Evolutionary conservation across 129 eudicot genomes (phyloP).

Genomic region (Mikania micrantha): DNA sequence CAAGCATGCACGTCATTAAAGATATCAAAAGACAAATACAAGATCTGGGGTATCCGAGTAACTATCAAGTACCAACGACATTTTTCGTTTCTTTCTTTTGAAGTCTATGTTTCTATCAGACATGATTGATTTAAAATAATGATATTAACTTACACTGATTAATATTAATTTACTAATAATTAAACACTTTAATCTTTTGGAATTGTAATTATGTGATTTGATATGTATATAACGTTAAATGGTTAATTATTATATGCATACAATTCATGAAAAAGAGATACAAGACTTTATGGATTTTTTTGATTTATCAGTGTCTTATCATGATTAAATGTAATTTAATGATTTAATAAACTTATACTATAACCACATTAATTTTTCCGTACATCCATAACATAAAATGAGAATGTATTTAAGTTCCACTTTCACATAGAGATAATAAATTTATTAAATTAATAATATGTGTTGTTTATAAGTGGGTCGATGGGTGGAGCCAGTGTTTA

Average conservation of each 20-base stretch:
- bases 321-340: background rate
- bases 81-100: constrained; percentile 19
- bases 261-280: background rate
- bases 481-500: too few species aligned
- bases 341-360: background rate
- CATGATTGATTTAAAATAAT: constrained; percentile 1
- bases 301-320: background rate
- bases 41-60: constrained; percentile 19
- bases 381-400: background rate
- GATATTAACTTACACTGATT: background rate
- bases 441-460: too few species aligned
- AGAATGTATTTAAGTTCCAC: background rate
- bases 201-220: background rate
- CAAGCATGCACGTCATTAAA: constrained; percentile 20
- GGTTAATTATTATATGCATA: background rate
- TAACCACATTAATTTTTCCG: background rate
- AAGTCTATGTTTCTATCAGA: background rate
- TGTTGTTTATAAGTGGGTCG: too few species aligned
- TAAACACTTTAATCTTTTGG: background rate
- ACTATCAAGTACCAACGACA: constrained; percentile 20
- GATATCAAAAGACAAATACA: constrained; percentile 17
- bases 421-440: too few species aligned
- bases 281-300: background rate
- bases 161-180: background rate
- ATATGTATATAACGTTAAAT: background rate